Percentiles rank a stretch among this genome's conserved stretches.
phyloP scores from a whole-genome alignment of 768 basidiomycete species.

The Xerocomellus chrysenteron region DNA sequence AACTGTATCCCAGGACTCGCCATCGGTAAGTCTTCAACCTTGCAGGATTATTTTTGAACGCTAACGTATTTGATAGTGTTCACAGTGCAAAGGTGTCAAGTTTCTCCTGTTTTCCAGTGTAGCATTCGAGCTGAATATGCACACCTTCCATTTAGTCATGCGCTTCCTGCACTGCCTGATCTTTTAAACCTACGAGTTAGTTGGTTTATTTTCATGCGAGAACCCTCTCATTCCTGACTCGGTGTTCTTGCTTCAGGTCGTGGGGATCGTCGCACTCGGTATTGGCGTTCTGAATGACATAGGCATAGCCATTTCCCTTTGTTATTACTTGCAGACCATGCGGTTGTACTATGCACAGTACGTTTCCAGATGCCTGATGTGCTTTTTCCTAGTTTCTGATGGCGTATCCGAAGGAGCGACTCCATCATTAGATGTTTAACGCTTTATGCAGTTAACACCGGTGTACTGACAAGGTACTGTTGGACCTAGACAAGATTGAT shows the following conservation, averaged over 20 bases:
- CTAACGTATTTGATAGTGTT: slow-evolving; percentile 35
- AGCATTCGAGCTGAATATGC: not conserved
- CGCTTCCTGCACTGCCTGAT: slow-evolving; percentile 41
- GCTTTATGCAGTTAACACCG: slow-evolving; percentile 64
- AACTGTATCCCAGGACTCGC: slow-evolving; percentile 34
- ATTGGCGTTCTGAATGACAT: slow-evolving; percentile 52
- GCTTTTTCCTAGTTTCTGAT: not conserved
- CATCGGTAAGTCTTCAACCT: slow-evolving; percentile 31
- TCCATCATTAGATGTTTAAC: slow-evolving; percentile 55
- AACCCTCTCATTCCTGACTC: not conserved
- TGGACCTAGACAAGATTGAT: not conserved
- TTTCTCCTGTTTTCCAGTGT: not conserved
- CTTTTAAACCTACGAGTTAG: slow-evolving; percentile 47
- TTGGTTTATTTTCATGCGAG: not conserved
- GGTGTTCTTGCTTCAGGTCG: slow-evolving; percentile 30
- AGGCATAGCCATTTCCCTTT: slow-evolving; percentile 49
- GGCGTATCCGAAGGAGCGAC: slow-evolving; percentile 41
- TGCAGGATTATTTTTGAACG: not conserved
- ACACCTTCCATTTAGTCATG: slow-evolving; percentile 32
- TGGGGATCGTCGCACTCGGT: slow-evolving; percentile 50
- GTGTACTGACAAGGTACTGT: slow-evolving; percentile 56
- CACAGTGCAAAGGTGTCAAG: slow-evolving; percentile 43
- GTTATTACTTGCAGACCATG: slow-evolving; percentile 53
- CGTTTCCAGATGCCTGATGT: slow-evolving; percentile 10
- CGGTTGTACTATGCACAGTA: slow-evolving; percentile 49